Conservation (phyloP, 495 filamentous ascomycete genomes). For the Aspergillus homomorphus region DNA sequence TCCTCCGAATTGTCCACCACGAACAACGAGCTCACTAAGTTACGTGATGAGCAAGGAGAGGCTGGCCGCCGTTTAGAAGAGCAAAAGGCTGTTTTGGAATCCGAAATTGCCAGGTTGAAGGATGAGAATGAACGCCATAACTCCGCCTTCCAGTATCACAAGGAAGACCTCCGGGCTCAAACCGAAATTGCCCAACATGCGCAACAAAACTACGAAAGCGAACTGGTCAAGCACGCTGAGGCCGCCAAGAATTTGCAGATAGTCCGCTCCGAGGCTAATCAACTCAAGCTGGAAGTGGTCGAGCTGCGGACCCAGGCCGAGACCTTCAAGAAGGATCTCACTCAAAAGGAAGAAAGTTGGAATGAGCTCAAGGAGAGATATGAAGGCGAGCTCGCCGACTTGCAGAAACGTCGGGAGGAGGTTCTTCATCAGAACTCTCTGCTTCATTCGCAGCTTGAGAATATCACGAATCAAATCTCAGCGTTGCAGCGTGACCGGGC, state of each 20-base stretch:
- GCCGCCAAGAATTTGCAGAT: constrained; percentile 78
- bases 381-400: constrained; percentile 76
- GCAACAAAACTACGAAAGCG: constrained; percentile 91
- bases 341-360: constrained; percentile 84
- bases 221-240: constrained; percentile 90
- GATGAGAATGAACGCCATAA: constrained; percentile 80
- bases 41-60: constrained; percentile 76
- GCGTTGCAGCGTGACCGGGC: constrained; percentile 70
- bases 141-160: constrained; percentile 73
- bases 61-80: constrained; percentile 68
- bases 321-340: constrained; percentile 71
- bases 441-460: constrained; percentile 84
- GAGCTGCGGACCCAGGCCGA: constrained; percentile 73
- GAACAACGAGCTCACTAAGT: constrained; percentile 71
- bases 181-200: constrained; percentile 89
- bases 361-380: constrained; percentile 72
- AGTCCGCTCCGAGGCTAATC: constrained; percentile 74
- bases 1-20: constrained; percentile 73
- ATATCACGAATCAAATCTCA: constrained; percentile 71
- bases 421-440: constrained; percentile 79
- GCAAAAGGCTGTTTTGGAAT: constrained; percentile 69
- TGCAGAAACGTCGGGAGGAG: constrained; percentile 75
- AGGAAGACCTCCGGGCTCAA: constrained; percentile 88
- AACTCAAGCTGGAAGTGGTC: constrained; percentile 72
- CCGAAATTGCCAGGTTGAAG: constrained; percentile 76